Conservation (phyloP, 2,329 filamentous ascomycete genomes). For the Aspergillus neoniger region DNA sequence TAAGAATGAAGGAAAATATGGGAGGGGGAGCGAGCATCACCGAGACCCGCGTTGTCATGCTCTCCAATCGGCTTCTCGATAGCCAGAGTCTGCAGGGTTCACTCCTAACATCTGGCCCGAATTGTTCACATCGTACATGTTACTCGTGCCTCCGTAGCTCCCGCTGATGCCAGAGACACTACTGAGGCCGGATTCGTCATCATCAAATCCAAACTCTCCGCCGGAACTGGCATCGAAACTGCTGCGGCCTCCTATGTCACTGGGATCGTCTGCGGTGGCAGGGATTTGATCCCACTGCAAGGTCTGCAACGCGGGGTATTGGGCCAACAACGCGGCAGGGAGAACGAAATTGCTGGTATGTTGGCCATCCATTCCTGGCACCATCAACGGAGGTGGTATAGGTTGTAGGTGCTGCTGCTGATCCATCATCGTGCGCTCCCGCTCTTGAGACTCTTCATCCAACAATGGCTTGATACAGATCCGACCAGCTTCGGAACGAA, state of each 20-base stretch:
- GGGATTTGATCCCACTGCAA: slow-evolving; percentile 83
- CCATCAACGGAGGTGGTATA: slow-evolving; percentile 58
- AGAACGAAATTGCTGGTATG: slow-evolving; percentile 66
- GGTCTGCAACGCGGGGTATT: slow-evolving; percentile 89
- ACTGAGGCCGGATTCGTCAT: slow-evolving; percentile 43
- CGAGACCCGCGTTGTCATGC: slow-evolving; percentile 10
- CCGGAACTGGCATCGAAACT: slow-evolving; percentile 51
- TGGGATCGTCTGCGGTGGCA: slow-evolving; percentile 58
- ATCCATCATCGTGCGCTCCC: slow-evolving; percentile 73
- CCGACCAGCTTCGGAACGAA: slow-evolving; percentile 90
- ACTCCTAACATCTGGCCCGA: slow-evolving; percentile 33
- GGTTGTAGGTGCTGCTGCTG: slow-evolving; percentile 67
- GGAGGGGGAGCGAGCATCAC: not conserved
- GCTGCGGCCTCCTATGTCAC: slow-evolving; percentile 66
- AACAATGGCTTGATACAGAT: slow-evolving; percentile 97
- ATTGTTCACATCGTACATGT: slow-evolving; percentile 32
- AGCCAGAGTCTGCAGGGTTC: slow-evolving; percentile 31
- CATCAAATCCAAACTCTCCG: slow-evolving; percentile 47
- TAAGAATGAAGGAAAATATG: slow-evolving; percentile 4
- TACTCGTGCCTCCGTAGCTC: slow-evolving; percentile 36
- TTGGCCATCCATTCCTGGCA: slow-evolving; percentile 62
- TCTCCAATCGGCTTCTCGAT: slow-evolving; percentile 34
- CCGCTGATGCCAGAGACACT: slow-evolving; percentile 38
- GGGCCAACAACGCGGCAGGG: slow-evolving; percentile 83
- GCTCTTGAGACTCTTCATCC: slow-evolving; percentile 86